These are phyloP conservation scores for Decorospora gaudefroyi DNA, from an alignment of 2,329 filamentous ascomycete species.

Conservation along the genomic window DNA sequence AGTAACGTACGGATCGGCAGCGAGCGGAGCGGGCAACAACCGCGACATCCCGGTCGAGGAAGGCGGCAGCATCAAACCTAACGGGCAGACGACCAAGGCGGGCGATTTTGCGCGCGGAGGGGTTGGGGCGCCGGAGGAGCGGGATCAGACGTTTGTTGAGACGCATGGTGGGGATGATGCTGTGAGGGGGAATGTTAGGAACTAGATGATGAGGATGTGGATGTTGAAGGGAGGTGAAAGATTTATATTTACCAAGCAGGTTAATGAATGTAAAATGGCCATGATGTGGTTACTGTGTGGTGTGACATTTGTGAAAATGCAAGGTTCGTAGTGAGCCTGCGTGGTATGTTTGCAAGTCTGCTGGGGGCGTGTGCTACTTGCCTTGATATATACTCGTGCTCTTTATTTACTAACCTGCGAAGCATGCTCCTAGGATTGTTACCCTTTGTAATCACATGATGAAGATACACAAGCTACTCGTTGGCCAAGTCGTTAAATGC, in stretches of 20 bases:
- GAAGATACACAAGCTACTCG: too few species aligned
- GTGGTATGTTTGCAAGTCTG: too few species aligned
- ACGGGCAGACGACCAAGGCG: slow-evolving; percentile 53
- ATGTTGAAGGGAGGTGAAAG: background rate
- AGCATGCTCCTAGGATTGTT: too few species aligned
- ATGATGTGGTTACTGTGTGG: too few species aligned
- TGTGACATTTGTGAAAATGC: too few species aligned
- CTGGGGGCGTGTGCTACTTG: too few species aligned
- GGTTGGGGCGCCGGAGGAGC: slow-evolving; percentile 54
- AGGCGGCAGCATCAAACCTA: slow-evolving; percentile 51
- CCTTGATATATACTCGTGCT: too few species aligned
- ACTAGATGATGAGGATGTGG: slow-evolving; percentile 11
- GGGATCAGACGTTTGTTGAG: slow-evolving; percentile 46
- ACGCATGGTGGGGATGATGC: slow-evolving; percentile 49
- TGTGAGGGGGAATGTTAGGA: slow-evolving; percentile 49
- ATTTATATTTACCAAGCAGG: background rate
- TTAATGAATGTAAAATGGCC: too few species aligned
- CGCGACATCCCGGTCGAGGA: slow-evolving; percentile 54
- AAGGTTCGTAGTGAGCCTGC: too few species aligned
- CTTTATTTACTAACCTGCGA: too few species aligned
- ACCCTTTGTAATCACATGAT: too few species aligned
- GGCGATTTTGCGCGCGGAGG: slow-evolving; percentile 53
- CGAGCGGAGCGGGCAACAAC: slow-evolving; percentile 53
- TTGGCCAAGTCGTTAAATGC: too few species aligned
- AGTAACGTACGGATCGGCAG: slow-evolving; percentile 52